Conservation (phyloP, 176 grass and related monocot genomes). For the Chloris gayana region DNA sequence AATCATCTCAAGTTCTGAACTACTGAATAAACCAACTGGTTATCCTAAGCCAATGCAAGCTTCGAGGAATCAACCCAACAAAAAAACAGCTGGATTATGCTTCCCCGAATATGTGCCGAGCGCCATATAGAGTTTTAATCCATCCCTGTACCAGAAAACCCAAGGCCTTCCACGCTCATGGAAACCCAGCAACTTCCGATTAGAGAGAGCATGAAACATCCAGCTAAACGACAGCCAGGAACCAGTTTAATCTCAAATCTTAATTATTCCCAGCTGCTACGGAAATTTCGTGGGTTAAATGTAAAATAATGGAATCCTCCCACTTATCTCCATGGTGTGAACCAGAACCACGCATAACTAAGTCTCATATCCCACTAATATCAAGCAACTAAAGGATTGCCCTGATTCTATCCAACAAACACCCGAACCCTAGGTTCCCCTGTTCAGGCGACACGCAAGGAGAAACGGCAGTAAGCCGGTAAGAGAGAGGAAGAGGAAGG, state of each 20-base stretch:
- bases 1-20: too few relatives aligned
- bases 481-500: neutral
- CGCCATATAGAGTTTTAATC: neutral
- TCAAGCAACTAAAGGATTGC: neutral
- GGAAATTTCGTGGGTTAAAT: neutral
- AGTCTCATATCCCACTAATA: neutral
- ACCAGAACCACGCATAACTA: neutral
- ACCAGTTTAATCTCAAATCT: neutral
- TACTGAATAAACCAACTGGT: neutral
- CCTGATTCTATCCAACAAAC: neutral
- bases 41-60: neutral
- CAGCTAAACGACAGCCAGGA: too few relatives aligned
- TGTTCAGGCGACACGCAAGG: neutral
- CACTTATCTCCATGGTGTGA: neutral
- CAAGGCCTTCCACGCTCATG: neutral
- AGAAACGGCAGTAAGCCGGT: too few relatives aligned
- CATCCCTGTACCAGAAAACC: neutral
- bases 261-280: neutral
- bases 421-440: conserved; percentile 21
- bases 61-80: neutral
- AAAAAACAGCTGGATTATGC: neutral
- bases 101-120: neutral
- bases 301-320: neutral
- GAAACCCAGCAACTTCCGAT: too few relatives aligned
- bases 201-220: too few relatives aligned